Evolutionary conservation across 2,329 filamentous ascomycete species (phyloP).

Genomic region (Aspergillus niger): DNA sequence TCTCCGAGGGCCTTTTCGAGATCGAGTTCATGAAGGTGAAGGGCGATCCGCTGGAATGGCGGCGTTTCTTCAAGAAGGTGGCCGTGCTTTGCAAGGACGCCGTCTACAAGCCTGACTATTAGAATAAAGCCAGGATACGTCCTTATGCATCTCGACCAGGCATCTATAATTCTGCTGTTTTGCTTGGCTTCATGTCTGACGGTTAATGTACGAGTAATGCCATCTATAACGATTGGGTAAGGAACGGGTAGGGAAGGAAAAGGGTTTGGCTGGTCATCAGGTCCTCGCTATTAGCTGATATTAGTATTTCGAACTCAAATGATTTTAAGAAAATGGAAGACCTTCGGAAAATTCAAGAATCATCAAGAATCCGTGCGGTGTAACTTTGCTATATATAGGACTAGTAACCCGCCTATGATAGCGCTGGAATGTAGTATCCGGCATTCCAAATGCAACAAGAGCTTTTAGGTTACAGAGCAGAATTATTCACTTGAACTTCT

Average conservation of each 20-base stretch:
- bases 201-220: constrained; percentile 21
- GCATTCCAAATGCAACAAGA: not conserved
- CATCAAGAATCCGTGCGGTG: not conserved
- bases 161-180: not conserved
- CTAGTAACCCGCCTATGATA: not conserved
- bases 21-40: constrained; percentile 92
- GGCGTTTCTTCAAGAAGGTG: constrained; percentile 95
- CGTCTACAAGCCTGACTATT: constrained; percentile 64
- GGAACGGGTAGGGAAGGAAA: not conserved
- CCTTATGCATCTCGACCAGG: not conserved
- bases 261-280: not conserved
- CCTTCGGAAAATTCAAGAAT: not conserved
- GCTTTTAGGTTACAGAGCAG: not conserved
- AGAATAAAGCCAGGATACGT: not conserved
- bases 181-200: not conserved
- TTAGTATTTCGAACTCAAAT: not conserved
- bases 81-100: constrained; percentile 83
- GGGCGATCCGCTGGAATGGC: constrained; percentile 95
- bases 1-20: constrained; percentile 68
- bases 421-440: not conserved
- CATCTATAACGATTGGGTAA: constrained; percentile 16
- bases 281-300: not conserved
- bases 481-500: not conserved
- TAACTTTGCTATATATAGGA: not conserved
- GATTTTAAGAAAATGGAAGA: not conserved